Base-by-base conservation (phyloP, 2,329 filamentous ascomycete genomes). In the Epichloe aotearoae region DNA sequence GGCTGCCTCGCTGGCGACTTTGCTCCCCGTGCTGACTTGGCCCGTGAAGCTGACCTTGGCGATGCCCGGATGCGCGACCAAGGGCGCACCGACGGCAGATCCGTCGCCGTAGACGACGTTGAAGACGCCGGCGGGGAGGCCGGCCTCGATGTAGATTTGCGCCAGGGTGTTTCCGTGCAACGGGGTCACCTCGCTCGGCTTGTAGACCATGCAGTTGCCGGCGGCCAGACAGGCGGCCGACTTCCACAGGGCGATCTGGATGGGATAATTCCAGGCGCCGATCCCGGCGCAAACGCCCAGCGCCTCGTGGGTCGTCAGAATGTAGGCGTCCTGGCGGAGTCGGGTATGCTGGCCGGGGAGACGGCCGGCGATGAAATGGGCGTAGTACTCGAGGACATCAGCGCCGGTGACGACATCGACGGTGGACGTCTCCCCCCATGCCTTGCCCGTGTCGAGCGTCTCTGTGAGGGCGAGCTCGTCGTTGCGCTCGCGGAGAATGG, bases 11-110 rank as follows among this genome's bases (percentile, higher is more conserved):
- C 77, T 79, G 10, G 88, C 88, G 10, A 95, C 88, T 64, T 88
- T 91, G 67, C 80, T 79, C 14, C 89, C 88, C 0, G 88, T 95
- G 53, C 80, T 77, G 26, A 94, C 88, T 64, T 94, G 88, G 17
- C 88, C 88, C 0, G 88, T 95, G 70, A 95, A 95, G 62, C 84
- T 88, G 59, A 95, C 87, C 69, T 95, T 95, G 54, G 85, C 83
- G 59, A 95, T 83, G 46, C 68, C 71, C 0, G 80, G 77, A 63
- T 94, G 87, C 3, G 78, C 69, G 2, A 86, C 87, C 39, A 94
- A 73, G 58, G 84, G 83, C 41, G 82, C 83, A 45, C 88, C 88
- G 5, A 88, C 84, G 40, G 56, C 57, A 10, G 84, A 81, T 19
- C 86, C 88, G 44, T 81, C 83, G 50, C 88, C 88, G 62, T 93